Base-by-base conservation (phyloP, 75 land plant genomes). In the Cryptomeria japonica region DNA sequence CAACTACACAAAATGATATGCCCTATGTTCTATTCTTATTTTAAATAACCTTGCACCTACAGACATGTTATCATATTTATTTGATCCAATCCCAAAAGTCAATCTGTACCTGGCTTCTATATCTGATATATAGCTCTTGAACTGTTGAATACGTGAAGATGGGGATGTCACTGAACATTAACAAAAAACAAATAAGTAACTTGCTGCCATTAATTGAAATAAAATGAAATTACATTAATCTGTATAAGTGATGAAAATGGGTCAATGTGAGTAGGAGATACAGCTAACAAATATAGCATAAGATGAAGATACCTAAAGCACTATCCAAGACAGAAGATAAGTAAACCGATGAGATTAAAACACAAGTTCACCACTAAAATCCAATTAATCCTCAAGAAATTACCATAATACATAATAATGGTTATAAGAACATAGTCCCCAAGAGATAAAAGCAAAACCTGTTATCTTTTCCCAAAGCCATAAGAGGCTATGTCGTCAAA, bases 101-200 rank as follows among this genome's bases (percentile, higher is more conserved):
- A 7, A 15, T 77, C 18, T 41, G 64, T 90, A 97, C 99, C 91
- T 93, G 19, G 90, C 79, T 88, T 98, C 99, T 32, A 96, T 22
- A 86, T 96, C 95, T 84, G 94, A 90, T 68, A 98, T 94, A 88
- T 98, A 98, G 84, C 91, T 92, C 86, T 91, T 91, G 83, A 98
- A 91, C 82, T 92, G 92, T 87, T 92, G 92, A 36, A 95, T 84
- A 86, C 97, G 94, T 34, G 87, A 77, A 55, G 87, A 34, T 84
- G 79, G 86, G 85, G 91, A 82, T 61, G 88, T 79, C 42, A 93
- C 98, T 96, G 87, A 84, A 86, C 32, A 80, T 41, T 13, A 73
- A 37, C 85, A 87, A 53, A 56, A 76, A 80, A 84, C 49, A 61
- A 84, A 82, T 80, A 18, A 34, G 34, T 82, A 28, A 44, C 47